These are phyloP conservation scores for Rhodotorula diobovata DNA, from an alignment of 768 basidiomycete genomes.

Conservation along the genomic window DNA sequence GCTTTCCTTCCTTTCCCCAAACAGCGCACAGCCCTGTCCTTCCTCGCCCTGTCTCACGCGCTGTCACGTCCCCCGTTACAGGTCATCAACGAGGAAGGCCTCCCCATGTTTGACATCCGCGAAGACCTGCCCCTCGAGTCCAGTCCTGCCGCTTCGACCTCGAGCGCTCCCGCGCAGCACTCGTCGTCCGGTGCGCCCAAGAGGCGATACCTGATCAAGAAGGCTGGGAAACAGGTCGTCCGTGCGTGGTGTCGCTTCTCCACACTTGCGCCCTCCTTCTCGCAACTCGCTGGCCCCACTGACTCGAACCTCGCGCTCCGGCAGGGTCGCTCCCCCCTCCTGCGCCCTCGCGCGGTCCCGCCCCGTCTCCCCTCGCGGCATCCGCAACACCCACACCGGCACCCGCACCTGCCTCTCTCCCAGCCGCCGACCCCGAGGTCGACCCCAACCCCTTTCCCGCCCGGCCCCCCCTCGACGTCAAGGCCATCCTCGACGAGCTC, in stretches of 20 bases:
- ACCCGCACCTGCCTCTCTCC: no score
- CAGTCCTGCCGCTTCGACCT: background rate
- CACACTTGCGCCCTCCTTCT: background rate
- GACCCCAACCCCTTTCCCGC: background rate
- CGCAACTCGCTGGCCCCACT: no score
- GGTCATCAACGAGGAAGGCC: conserved; percentile 39
- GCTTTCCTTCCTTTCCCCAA: background rate
- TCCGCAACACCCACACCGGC: background rate
- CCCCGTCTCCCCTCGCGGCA: background rate
- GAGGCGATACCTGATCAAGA: conserved; percentile 36
- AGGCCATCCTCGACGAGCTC: conserved; percentile 35
- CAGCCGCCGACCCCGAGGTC: no score
- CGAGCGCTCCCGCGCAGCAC: background rate
- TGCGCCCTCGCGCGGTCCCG: background rate
- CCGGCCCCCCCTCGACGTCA: conserved; percentile 1
- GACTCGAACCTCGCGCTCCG: background rate
- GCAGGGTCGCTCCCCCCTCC: conserved; percentile 14
- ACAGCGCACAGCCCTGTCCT: no score
- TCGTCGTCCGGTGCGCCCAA: background rate
- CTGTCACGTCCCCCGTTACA: background rate
- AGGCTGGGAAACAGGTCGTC: conserved; percentile 32
- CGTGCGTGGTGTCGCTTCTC: no score
- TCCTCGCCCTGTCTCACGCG: rapidly evolving
- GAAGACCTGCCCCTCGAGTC: conserved; percentile 28
- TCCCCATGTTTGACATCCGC: conserved; percentile 37